phyloP scores from a whole-genome alignment of 352 stramenopile species.

The Nannochloropsis limnetica region DNA sequence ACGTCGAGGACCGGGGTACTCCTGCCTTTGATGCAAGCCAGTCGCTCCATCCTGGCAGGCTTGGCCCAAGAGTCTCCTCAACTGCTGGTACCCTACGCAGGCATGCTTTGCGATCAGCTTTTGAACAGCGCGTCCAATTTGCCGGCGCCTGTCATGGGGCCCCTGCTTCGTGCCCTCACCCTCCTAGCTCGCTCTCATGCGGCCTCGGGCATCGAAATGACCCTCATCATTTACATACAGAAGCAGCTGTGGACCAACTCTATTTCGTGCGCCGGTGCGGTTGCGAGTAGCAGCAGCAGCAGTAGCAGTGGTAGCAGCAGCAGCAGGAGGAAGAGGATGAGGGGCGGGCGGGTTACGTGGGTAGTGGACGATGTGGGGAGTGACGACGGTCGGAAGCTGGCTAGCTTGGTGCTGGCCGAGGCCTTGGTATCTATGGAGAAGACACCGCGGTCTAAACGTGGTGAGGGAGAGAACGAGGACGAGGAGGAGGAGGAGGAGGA shows the following conservation, averaged over 20 bases:
- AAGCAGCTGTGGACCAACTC: conserved; percentile 24
- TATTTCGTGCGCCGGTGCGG: background rate
- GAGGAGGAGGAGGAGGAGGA: background rate
- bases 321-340: background rate
- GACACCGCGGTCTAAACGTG: background rate
- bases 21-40: conserved; percentile 1
- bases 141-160: conserved; percentile 15
- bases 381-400: conserved; percentile 12
- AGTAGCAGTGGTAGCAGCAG: background rate
- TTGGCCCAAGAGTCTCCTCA: background rate
- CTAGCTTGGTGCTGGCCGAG: conserved; percentile 10
- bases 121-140: background rate
- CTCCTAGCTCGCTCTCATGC: background rate
- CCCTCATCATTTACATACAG: conserved; percentile 30
- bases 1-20: background rate
- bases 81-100: conserved; percentile 19
- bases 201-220: conserved; percentile 13
- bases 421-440: background rate
- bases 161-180: conserved; percentile 17
- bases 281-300: background rate
- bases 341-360: background rate
- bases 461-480: background rate
- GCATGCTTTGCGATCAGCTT: conserved; percentile 14
- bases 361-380: background rate
- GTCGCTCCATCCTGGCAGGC: background rate